Conservation (phyloP, 169 alveolate species). For the Theileria parva region DNA sequence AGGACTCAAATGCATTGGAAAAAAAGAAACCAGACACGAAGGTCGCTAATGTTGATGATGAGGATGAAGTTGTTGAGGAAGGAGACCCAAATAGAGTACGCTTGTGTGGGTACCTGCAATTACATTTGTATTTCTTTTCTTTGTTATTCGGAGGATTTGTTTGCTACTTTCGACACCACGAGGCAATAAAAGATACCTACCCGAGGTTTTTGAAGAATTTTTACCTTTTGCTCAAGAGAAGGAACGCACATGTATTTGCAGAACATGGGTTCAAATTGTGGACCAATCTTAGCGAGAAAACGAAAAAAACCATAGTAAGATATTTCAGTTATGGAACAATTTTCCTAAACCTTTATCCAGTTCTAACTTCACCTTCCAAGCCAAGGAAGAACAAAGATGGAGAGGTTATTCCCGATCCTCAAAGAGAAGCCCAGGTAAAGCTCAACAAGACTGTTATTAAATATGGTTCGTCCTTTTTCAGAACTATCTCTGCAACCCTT, state of each 20-base stretch:
- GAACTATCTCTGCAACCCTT: slow-evolving; percentile 14
- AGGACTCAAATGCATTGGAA: not conserved
- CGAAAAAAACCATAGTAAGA: slow-evolving; percentile 9
- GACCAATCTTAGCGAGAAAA: slow-evolving; percentile 19
- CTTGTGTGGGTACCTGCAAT: slow-evolving; percentile 13
- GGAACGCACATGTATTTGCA: slow-evolving; percentile 14
- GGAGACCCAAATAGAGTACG: slow-evolving; percentile 25
- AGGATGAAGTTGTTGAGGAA: not conserved
- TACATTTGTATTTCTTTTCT: slow-evolving; percentile 31
- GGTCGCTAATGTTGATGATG: not conserved
- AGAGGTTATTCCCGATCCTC: not conserved
- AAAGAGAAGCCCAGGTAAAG: not conserved
- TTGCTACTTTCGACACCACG: slow-evolving; percentile 40
- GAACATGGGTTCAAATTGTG: slow-evolving; percentile 19
- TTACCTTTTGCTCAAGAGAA: slow-evolving; percentile 17
- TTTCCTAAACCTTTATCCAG: slow-evolving; percentile 37
- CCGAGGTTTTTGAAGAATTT: slow-evolving; percentile 26
- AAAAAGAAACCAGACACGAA: not conserved
- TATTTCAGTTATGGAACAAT: slow-evolving; percentile 50
- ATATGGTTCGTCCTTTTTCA: not conserved
- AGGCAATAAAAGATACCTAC: slow-evolving; percentile 19
- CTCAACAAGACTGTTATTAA: not conserved
- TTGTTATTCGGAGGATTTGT: slow-evolving; percentile 38
- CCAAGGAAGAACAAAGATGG: slow-evolving; percentile 24
- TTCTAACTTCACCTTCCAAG: slow-evolving; percentile 23